Evolutionary conservation across 1,284 basidiomycete genomes (phyloP), one percentile per base, ranked within the genome.

Genomic region (Farysia itapuensis): DNA sequence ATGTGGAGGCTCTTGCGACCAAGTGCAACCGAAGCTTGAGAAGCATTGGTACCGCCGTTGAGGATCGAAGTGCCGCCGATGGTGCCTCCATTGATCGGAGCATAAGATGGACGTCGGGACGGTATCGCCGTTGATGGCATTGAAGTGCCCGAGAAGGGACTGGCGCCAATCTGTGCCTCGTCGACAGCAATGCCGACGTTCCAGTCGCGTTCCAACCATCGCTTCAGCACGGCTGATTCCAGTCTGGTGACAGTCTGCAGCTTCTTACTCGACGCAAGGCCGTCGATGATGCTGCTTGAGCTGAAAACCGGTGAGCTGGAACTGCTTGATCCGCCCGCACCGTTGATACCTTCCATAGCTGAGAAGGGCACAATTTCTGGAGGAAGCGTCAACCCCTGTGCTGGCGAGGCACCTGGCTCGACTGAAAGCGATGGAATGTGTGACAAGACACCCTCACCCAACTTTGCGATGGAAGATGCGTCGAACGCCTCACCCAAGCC

Each of bases 401-500:
- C 43, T 0, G 57, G 53, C 24, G 60, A 46, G 20, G 67, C 57
- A 2, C 57, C 52, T 7, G 58, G 63, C 38, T 61, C 50, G 16
- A 61, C 43, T 11, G 53, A 45, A 11, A 70, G 39, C 23, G 50
- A 45, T 5, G 67, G 58, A 14, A 66, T 37, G 29, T 63, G 60
- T 15, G 53, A 30, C 26, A 53, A 22, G 11, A 66, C 47, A 20
- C 24, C 34, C 39, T 64, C 52, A 1, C 53, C 46, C 3, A 59
- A 41, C 9, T 41, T 26, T 11, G 43, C 33, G 16, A 73, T 29
- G 2, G 39, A 12, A 8, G 43, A 33, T 12, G 39, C 82, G 39
- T 84, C 83, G 88, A 91, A 94, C 11, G 84, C 81, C 47, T 79
- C 82, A 8, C 85, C 89, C 35, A 94, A 81, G 12, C 79, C 79